A percentile compares a stretch with the other conserved stretches of the same genome.
Evolutionary conservation across 305 asterid species (phyloP).

Genomic region (Solanum aculeatissimum): DNA sequence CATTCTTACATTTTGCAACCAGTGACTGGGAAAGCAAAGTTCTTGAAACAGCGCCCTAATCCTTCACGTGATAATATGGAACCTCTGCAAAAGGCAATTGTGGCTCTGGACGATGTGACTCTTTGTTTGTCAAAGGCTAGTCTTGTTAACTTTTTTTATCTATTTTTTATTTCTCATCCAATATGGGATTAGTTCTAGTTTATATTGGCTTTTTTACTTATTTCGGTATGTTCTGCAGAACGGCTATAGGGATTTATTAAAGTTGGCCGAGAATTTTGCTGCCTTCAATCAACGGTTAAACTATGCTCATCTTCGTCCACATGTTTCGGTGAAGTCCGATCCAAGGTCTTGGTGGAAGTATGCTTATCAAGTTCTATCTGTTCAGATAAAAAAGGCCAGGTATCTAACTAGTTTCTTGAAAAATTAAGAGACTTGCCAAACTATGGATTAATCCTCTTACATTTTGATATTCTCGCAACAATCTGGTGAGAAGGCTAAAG

Average conservation of each 20-base stretch:
- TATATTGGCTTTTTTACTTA: constrained; percentile 2
- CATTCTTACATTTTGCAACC: constrained; percentile 84
- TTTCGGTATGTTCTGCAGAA: constrained; percentile 30
- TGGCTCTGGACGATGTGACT: constrained; percentile 87
- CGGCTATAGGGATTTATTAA: constrained; percentile 79
- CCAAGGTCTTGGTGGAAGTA: constrained; percentile 97
- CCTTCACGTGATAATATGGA: constrained; percentile 41
- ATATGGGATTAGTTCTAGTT: neutral
- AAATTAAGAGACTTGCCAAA: neutral
- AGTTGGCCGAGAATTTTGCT: constrained; percentile 89
- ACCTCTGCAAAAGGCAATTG: constrained; percentile 69
- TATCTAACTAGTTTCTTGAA: constrained; percentile 10
- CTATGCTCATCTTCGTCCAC: constrained; percentile 90
- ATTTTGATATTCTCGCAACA: neutral
- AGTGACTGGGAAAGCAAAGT: constrained; percentile 85
- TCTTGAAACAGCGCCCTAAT: constrained; percentile 61
- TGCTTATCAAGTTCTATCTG: constrained; percentile 65
- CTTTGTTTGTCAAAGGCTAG: constrained; percentile 89
- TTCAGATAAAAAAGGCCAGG: constrained; percentile 83
- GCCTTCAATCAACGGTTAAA: constrained; percentile 85
- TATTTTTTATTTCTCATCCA: neutral
- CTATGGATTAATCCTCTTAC: neutral
- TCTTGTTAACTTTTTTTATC: constrained; percentile 1
- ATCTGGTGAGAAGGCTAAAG: neutral
- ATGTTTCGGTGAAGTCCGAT: constrained; percentile 41